Base-by-base conservation (phyloP, 495 filamentous ascomycete species). In the Eremomyces bilateralis region DNA sequence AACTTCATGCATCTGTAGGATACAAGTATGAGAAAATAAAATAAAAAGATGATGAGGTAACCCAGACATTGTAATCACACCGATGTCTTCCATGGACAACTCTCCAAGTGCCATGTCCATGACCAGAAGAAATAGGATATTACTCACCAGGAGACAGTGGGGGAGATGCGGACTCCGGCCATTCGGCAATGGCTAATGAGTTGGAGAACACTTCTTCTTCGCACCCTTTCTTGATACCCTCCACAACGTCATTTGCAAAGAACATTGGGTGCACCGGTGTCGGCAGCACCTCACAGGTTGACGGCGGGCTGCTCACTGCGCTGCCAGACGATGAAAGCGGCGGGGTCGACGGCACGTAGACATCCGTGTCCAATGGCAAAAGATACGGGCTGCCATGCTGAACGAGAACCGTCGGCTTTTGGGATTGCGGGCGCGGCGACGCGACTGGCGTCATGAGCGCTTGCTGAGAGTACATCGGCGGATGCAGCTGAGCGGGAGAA, bases 141-240 rank as follows among this genome's bases (percentile, higher is more conserved):
- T 42, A 74, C 81, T 56, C 76, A 94, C 84, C 78, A 69, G 88
- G 88, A 49, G 83, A 88, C 63, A 95, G 65, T 5, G 81, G 80
- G 38, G 88, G 83, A 16, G 82, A 90, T 13, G 64, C 65, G 28
- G 69, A 73, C 46, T 69, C 69, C 24, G 71, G 57, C 74, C 77
- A 90, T 39, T 85, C 78, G 44, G 73, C 64, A 43, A 63, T 66
- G 31, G 80, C 73, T 42, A 90, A 67, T 47, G 70, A 71, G 59
- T 88, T 73, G 27, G 73, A 66, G 54, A 75, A 66, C 4, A 71
- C 70, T 33, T 79, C 78, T 18, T 66, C 67, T 58, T 83, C 71
- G 43, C 80, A 79, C 18, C 70, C 74, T 43, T 80, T 69, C 63
- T 93, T 91, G 36, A 79, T 71, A 43, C 75, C 74, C 46, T 83